Percentiles rank a stretch among this genome's conserved stretches.
Conservation (phyloP, 2,329 filamentous ascomycete genomes). For the Pseudogymnoascus sp. region DNA sequence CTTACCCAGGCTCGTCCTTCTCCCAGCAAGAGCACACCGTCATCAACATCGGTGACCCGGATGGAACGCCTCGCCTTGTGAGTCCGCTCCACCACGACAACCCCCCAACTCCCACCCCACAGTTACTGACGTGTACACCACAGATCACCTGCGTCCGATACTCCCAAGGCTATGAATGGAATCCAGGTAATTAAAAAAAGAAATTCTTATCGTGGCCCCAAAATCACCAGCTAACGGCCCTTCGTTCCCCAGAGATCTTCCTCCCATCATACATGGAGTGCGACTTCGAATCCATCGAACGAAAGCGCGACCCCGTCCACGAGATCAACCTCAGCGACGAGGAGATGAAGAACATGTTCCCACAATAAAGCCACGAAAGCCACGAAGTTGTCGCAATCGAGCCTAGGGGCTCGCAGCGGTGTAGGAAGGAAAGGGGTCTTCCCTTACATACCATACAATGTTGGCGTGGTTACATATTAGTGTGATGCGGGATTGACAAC, state of each 20-base stretch:
- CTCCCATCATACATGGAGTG: constrained; percentile 68
- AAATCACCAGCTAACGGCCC: constrained; percentile 7
- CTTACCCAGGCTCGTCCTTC: constrained; percentile 53
- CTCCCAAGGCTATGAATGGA: constrained; percentile 76
- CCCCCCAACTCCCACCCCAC: constrained; percentile 10
- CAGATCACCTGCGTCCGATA: constrained; percentile 74
- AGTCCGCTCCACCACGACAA: constrained; percentile 26
- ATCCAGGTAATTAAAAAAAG: constrained; percentile 49
- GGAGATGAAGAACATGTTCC: constrained; percentile 60
- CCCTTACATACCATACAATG: not conserved
- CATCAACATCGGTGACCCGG: constrained; percentile 67
- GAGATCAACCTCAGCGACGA: constrained; percentile 73
- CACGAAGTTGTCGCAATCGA: not conserved
- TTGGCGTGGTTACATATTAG: not conserved
- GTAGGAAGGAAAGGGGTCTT: not conserved
- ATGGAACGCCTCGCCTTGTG: constrained; percentile 65
- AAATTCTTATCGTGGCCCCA: constrained; percentile 13
- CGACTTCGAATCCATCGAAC: constrained; percentile 67
- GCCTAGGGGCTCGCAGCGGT: not conserved
- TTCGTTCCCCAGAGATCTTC: constrained; percentile 62
- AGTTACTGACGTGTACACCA: constrained; percentile 7
- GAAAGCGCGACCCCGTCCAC: constrained; percentile 66
- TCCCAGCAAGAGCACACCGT: constrained; percentile 71
- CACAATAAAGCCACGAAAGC: constrained; percentile 38
- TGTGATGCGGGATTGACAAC: constrained; percentile 1